Conservation (phyloP, 768 basidiomycete species). For the Lentinula lateritia region DNA sequence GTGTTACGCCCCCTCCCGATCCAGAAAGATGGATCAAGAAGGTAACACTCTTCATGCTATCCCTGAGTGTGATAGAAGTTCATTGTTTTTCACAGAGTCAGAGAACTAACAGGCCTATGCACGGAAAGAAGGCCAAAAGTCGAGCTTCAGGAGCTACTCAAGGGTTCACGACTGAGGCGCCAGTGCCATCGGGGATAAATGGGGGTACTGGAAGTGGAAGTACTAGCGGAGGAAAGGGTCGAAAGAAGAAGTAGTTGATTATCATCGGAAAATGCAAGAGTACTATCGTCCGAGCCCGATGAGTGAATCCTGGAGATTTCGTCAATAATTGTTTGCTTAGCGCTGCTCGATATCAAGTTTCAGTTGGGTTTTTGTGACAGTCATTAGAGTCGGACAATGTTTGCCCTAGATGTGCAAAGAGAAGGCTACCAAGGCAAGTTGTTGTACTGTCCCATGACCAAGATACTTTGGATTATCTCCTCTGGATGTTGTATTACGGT, state of each 20-base stretch:
- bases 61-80: no score
- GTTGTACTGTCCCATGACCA: no score
- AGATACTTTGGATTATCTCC: not conserved
- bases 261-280: not conserved
- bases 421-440: no score
- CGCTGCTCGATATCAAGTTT: no score
- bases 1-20: conserved; percentile 78
- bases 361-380: no score
- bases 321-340: not conserved
- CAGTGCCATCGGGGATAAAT: conserved; percentile 18
- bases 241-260: conserved; percentile 56
- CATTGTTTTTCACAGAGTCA: not conserved
- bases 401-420: no score
- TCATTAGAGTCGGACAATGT: no score
- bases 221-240: conserved; percentile 45
- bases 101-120: conserved; percentile 49
- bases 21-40: conserved; percentile 89
- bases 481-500: not conserved
- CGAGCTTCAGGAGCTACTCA: conserved; percentile 66
- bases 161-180: conserved; percentile 44
- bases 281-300: not conserved
- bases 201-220: conserved; percentile 31
- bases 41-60: conserved; percentile 3
- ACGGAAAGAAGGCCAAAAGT: conserved; percentile 47
- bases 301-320: no score